phyloP scores from a whole-genome alignment of 2,329 filamentous ascomycete species.

The Myriosclerotinia duriaeana region DNA sequence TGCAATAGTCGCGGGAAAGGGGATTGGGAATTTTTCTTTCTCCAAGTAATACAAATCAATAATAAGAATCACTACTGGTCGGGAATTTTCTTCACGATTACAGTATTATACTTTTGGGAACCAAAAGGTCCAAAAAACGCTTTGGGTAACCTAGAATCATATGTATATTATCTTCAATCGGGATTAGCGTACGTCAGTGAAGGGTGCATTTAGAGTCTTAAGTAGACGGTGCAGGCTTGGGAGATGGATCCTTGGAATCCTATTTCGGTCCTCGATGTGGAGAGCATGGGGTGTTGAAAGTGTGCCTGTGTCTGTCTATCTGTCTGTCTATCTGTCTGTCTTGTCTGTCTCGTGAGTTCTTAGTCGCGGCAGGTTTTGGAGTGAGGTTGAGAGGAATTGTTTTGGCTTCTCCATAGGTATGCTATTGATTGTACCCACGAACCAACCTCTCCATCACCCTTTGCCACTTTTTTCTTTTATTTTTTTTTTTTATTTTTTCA shows the following conservation, averaged over 20 bases:
- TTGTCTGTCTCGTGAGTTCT: background rate
- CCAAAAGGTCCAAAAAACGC: no score
- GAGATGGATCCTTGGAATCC: slow-evolving; percentile 7
- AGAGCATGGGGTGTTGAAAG: background rate
- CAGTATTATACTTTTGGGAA: no score
- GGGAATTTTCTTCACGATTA: no score
- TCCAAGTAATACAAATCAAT: no score
- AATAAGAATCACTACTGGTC: no score
- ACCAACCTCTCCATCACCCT: background rate
- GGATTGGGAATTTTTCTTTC: no score
- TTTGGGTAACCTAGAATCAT: no score
- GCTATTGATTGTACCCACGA: background rate
- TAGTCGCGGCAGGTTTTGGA: background rate
- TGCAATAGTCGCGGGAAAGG: no score
- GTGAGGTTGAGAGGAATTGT: background rate
- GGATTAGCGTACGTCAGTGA: no score
- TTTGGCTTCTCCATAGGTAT: background rate
- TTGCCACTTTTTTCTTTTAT: slow-evolving; percentile 10
- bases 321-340: background rate
- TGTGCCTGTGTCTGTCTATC: background rate
- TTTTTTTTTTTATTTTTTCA: no score
- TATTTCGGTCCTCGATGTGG: background rate
- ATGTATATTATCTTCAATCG: no score
- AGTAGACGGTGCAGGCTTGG: background rate
- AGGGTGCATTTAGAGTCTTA: no score